These are phyloP conservation scores for Trichoderma arundinaceum DNA, from an alignment of 2,329 filamentous ascomycete genomes.

Conservation along the genomic window DNA sequence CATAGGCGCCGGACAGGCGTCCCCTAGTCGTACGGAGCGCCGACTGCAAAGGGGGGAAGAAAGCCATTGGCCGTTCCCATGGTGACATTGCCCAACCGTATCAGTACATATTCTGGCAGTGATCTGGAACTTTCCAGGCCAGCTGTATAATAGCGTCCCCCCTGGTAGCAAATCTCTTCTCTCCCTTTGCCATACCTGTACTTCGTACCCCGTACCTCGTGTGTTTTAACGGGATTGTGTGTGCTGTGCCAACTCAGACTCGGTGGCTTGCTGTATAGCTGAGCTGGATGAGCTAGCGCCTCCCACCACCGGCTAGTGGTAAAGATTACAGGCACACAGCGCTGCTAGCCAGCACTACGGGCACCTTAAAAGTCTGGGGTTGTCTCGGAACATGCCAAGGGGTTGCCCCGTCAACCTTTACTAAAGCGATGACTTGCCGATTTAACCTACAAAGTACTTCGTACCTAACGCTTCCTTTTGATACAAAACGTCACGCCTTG, in stretches of 20 bases:
- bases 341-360: conserved; percentile 12
- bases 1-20: conserved; percentile 16
- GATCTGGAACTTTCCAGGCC: conserved; percentile 31
- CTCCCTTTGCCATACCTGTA: conserved; percentile 10
- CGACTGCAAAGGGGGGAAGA: conserved; percentile 16
- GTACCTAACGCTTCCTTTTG: conserved; percentile 24
- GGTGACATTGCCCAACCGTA: conserved; percentile 27
- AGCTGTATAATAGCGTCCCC: conserved; percentile 24
- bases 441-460: conserved; percentile 14
- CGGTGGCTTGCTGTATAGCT: conserved; percentile 14
- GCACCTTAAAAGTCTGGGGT: not conserved
- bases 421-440: conserved; percentile 19
- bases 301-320: conserved; percentile 10
- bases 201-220: not conserved
- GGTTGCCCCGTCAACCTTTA: conserved; percentile 39
- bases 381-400: conserved; percentile 31
- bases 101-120: conserved; percentile 26
- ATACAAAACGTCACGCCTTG: conserved; percentile 32
- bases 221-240: not conserved
- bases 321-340: conserved; percentile 18
- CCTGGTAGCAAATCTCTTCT: conserved; percentile 24
- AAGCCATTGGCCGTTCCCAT: conserved; percentile 25
- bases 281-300: conserved; percentile 17
- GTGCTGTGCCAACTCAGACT: conserved; percentile 18
- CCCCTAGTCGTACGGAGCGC: conserved; percentile 9